Conservation (phyloP, 345 rosid genomes). For the Euphorbia pulcherrima region DNA sequence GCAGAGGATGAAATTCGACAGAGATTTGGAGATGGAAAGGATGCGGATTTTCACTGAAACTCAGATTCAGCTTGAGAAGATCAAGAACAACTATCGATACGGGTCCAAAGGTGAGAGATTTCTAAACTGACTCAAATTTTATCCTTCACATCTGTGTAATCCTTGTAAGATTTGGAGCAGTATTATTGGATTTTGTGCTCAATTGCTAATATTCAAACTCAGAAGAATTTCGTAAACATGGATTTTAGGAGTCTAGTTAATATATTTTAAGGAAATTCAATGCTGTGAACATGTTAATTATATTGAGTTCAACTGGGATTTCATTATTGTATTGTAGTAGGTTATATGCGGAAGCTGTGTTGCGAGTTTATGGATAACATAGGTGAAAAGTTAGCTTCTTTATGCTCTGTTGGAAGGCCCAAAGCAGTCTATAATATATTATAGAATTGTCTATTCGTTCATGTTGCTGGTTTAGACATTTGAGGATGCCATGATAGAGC, state of each 20-base stretch:
- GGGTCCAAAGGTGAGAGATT: slow-evolving; percentile 33
- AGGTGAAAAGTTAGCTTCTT: neutral
- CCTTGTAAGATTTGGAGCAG: slow-evolving; percentile 16
- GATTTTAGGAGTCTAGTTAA: neutral
- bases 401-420: neutral
- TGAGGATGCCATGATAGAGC: neutral
- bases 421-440: neutral
- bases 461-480: neutral
- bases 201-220: slow-evolving; percentile 13
- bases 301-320: neutral
- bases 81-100: slow-evolving; percentile 59
- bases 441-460: neutral
- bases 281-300: neutral
- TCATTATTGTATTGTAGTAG: neutral
- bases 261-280: neutral
- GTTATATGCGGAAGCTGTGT: neutral
- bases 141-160: slow-evolving; percentile 14
- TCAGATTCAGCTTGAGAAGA: slow-evolving; percentile 84
- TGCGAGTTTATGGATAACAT: neutral
- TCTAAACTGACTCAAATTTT: slow-evolving; percentile 6
- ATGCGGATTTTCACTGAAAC: slow-evolving; percentile 90
- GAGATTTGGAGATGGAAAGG: slow-evolving; percentile 94
- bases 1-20: slow-evolving; percentile 92
- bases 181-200: slow-evolving; percentile 12
- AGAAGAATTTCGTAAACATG: neutral